phyloP scores from a whole-genome alignment of 2,329 filamentous ascomycete genomes.

The Penicillium glabrum region DNA sequence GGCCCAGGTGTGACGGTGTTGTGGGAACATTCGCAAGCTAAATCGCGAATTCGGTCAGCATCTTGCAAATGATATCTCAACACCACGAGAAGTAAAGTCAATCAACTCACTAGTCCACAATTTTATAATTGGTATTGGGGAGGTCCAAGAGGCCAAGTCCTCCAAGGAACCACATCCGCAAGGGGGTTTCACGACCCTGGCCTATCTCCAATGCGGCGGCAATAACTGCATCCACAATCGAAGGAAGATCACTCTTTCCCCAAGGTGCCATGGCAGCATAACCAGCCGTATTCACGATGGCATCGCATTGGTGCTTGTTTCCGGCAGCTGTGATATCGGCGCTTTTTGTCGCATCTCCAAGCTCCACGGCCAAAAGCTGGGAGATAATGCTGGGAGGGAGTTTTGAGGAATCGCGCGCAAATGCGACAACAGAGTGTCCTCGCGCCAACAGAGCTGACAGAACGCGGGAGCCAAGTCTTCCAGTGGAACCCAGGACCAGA shows the following conservation, averaged over 20 bases:
- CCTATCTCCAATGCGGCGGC: constrained; percentile 18
- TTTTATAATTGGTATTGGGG: constrained; percentile 15
- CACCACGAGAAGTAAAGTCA: not conserved
- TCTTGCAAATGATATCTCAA: not conserved
- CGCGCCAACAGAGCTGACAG: constrained; percentile 20
- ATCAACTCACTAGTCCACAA: constrained; percentile 19
- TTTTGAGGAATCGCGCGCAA: constrained; percentile 19
- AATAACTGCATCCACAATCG: constrained; percentile 23
- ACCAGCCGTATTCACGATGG: constrained; percentile 27
- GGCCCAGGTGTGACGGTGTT: constrained; percentile 19
- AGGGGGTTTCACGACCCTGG: constrained; percentile 15
- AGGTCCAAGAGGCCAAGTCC: constrained; percentile 21
- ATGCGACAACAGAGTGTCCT: constrained; percentile 20
- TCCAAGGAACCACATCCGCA: constrained; percentile 25
- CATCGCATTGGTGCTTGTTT: constrained; percentile 23
- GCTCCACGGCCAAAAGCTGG: not conserved
- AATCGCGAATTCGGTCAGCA: not conserved
- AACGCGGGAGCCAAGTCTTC: constrained; percentile 21
- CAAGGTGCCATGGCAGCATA: constrained; percentile 13
- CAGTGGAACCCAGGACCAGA: constrained; percentile 23
- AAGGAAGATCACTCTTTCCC: constrained; percentile 14
- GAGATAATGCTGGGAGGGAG: constrained; percentile 6
- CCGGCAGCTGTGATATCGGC: constrained; percentile 22
- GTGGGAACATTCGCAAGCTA: constrained; percentile 20
- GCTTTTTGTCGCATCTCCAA: constrained; percentile 5